Evolutionary conservation across 306 rosid genomes (phyloP).

Genomic region (Casuarina glauca): DNA sequence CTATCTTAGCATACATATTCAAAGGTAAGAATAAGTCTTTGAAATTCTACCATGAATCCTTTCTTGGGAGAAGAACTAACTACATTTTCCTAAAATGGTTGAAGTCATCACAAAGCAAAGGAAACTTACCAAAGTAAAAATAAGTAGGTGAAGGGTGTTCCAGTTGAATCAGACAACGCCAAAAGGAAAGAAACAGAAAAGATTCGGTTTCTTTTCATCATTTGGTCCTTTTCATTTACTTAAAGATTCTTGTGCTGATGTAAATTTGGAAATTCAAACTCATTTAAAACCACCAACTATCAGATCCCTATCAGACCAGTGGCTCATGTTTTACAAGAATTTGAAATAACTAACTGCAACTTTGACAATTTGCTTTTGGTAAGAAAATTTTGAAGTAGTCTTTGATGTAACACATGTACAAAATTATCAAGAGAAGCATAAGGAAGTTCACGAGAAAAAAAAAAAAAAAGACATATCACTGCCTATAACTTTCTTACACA

Average conservation of each 20-base stretch:
- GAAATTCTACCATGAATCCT: background rate
- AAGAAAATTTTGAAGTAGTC: conserved; percentile 8
- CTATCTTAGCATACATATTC: background rate
- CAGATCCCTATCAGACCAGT: conserved; percentile 3
- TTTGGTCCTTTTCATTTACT: background rate
- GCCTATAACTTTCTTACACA: background rate
- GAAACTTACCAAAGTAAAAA: background rate
- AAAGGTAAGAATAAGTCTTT: background rate
- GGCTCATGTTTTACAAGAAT: background rate
- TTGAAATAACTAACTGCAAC: background rate
- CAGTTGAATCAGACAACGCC: background rate
- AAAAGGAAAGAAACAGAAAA: background rate
- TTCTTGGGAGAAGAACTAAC: background rate
- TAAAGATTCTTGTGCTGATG: background rate
- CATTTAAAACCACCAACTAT: background rate
- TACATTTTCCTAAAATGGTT: background rate
- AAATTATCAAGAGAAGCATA: background rate
- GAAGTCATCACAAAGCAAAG: background rate
- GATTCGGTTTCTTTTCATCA: no score
- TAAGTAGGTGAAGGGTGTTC: background rate
- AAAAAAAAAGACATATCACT: conserved; percentile 3
- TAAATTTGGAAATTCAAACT: background rate
- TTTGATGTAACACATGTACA: background rate
- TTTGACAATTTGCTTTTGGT: background rate
- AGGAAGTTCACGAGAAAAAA: background rate